phyloP scores from a whole-genome alignment of 31 red algal species.

The Endocladia muricata region DNA sequence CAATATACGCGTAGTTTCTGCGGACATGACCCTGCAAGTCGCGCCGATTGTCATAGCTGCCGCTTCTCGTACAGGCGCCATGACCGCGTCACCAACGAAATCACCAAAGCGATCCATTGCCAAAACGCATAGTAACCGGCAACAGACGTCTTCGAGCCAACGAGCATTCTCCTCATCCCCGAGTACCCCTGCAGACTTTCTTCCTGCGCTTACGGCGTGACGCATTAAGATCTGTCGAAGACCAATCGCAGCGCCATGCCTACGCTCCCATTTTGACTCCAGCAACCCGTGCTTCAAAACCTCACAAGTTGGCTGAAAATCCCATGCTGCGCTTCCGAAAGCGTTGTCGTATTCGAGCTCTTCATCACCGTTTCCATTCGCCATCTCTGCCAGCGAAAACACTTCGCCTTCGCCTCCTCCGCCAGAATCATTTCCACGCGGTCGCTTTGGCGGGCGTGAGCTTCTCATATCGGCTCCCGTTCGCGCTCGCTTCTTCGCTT shows the following conservation, averaged over 20 bases:
- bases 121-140: constrained; percentile 78
- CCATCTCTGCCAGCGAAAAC: constrained; percentile 42
- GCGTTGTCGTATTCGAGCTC: constrained; percentile 54
- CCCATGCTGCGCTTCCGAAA: constrained; percentile 43
- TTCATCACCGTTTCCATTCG: constrained; percentile 21
- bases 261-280: constrained; percentile 69
- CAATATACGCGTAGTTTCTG: constrained; percentile 22
- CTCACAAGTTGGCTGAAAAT: constrained; percentile 58
- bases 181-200: constrained; percentile 12
- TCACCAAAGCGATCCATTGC: constrained; percentile 97
- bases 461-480: constrained; percentile 9
- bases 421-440: background rate
- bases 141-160: constrained; percentile 87
- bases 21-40: constrained; percentile 41
- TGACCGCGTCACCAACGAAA: constrained; percentile 85
- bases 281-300: constrained; percentile 59
- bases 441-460: constrained; percentile 22
- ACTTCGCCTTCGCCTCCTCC: constrained; percentile 18
- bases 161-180: constrained; percentile 54
- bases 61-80: constrained; percentile 92
- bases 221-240: constrained; percentile 74
- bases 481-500: constrained; percentile 46
- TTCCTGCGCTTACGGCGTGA: constrained; percentile 62
- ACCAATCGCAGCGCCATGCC: constrained; percentile 87
- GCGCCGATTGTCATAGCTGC: constrained; percentile 90